Conservation (phyloP, 106 monocot species). For the Acorus calamus region DNA sequence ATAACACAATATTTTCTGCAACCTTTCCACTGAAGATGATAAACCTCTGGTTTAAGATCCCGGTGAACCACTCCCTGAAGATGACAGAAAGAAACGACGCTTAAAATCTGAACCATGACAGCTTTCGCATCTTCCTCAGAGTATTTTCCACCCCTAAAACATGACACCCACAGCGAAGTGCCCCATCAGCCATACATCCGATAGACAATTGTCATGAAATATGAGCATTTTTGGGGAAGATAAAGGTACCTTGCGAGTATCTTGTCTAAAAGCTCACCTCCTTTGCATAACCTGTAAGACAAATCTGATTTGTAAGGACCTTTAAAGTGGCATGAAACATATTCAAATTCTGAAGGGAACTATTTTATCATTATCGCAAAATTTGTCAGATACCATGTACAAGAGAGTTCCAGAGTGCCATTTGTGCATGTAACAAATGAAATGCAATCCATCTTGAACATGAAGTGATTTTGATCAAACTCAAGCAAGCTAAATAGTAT, state of each 20-base stretch:
- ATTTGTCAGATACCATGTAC: no score
- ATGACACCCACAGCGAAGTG: constrained; percentile 3
- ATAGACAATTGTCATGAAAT: neutral
- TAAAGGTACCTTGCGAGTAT: constrained; percentile 70
- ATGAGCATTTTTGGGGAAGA: neutral
- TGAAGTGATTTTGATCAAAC: no score
- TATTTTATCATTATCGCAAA: no score
- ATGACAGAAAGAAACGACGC: constrained; percentile 82
- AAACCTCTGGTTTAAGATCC: constrained; percentile 94
- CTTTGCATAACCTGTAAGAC: constrained; percentile 77
- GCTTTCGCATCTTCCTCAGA: constrained; percentile 82
- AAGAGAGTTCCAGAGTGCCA: no score
- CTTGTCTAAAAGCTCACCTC: constrained; percentile 88
- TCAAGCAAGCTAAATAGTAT: no score
- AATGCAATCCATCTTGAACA: no score
- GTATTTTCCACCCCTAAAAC: constrained; percentile 82
- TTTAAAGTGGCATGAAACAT: no score
- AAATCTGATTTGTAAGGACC: neutral
- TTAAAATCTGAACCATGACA: constrained; percentile 80
- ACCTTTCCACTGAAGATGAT: neutral
- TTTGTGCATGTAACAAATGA: no score
- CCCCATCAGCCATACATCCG: no score
- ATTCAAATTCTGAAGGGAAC: no score
- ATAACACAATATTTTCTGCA: no score
- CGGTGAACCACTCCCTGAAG: constrained; percentile 97